Base-by-base conservation (phyloP, 2,329 filamentous ascomycete genomes). In the Pestalotiopsis sp. region DNA sequence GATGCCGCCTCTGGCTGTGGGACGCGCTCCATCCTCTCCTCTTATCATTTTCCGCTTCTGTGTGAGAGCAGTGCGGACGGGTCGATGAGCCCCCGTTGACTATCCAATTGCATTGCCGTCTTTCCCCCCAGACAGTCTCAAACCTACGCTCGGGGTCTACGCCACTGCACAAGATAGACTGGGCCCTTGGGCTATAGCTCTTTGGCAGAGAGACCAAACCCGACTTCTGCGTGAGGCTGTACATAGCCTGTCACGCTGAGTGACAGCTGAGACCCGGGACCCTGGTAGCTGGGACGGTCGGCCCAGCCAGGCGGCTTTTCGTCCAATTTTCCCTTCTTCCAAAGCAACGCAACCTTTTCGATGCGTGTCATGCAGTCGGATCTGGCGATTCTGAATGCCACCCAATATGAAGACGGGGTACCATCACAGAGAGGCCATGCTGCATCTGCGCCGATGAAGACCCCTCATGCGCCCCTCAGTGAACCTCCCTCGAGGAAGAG, bases 321-420 rank as follows among this genome's bases (percentile, higher is more conserved):
- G 27, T 17, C 36, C n/a, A 36, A 27, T 20, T 36, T 36, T 62
- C 17, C 27, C 59, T 62, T 13, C 11, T 20, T 7, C 4, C 31
- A 40, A 12, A 40, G 9, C 45, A 14, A 7, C 31, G 12, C 27
- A 38, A 41, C 27, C 61, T 14, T 36, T 36, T 52, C 61, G 25
- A 64, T 64, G 38, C 61, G 61, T 64, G 65, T 61, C 69, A 76
- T 80, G 68, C 76, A 78, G 52, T 75, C 78, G 45, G 78, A 81
- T 63, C 73, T 82, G 20, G 75, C 81, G n/a, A 84, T 86, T 60
- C 78, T 87, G 64, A 83, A 79, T 73, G 84, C 83, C 57, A 84
- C 86, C 75, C 78, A 80, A 49, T 86, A 84, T 70, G 76, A 83
- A 71, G 79, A 81, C 68, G 80, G 79, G 38, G 72, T 74, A 2